phyloP scores from a whole-genome alignment of 257 asterid species.

The Solanum sitiens region DNA sequence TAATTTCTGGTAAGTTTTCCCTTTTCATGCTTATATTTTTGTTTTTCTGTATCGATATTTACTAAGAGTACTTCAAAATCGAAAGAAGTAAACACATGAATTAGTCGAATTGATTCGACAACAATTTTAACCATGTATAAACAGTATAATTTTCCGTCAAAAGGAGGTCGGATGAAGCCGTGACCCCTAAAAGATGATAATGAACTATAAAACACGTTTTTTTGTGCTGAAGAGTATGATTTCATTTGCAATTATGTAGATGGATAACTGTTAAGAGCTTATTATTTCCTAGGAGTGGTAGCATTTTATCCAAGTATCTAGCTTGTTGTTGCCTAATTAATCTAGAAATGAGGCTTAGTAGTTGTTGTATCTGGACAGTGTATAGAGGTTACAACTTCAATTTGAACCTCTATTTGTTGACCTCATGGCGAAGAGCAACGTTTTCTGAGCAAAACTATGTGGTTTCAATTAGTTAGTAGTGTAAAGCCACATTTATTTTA shows the following conservation, averaged over 20 bases:
- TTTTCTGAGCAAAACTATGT: neutral
- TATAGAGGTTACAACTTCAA: neutral
- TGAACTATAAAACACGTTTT: neutral
- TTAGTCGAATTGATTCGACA: neutral
- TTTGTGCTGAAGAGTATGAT: neutral
- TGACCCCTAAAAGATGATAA: neutral
- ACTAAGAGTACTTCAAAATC: too few relatives aligned
- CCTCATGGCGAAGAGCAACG: neutral
- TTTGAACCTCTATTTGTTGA: neutral
- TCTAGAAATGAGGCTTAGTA: neutral
- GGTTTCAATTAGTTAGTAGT: neutral
- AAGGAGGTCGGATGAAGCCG: neutral
- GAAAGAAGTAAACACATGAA: neutral
- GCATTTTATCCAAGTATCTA: too few relatives aligned
- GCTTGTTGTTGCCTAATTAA: too few relatives aligned
- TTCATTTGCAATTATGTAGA: neutral
- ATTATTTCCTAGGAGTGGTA: neutral
- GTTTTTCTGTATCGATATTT: neutral
- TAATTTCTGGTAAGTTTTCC: neutral
- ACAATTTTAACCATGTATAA: neutral
- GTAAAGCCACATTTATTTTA: neutral
- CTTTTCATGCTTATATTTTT: too few relatives aligned
- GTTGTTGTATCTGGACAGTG: neutral
- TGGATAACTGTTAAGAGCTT: neutral
- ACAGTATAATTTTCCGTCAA: too few relatives aligned